phyloP scores from a whole-genome alignment of 495 filamentous ascomycete species.

The Chaetomium cochliodes region DNA sequence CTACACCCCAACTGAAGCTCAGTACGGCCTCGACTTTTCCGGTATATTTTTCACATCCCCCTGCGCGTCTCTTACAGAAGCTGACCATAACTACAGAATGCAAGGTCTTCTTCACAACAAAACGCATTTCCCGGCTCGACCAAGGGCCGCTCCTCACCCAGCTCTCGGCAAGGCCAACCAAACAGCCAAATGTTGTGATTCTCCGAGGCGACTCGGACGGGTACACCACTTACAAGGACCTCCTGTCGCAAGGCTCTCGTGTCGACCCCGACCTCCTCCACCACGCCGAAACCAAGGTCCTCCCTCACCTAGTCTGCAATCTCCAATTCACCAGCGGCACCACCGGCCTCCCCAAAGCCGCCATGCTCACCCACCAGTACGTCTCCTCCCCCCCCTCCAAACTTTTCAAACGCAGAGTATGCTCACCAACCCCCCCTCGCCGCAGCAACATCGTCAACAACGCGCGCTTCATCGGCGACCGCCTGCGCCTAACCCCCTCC shows the following conservation, averaged over 20 bases:
- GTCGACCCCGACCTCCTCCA: slow-evolving; percentile 36
- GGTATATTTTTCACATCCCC: slow-evolving; percentile 40
- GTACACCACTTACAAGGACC: slow-evolving; percentile 54
- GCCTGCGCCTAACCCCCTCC: slow-evolving; percentile 61
- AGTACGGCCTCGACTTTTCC: slow-evolving; percentile 62
- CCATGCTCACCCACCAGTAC: slow-evolving; percentile 72
- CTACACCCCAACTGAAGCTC: slow-evolving; percentile 63
- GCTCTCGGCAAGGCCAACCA: slow-evolving; percentile 42
- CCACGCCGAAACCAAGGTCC: slow-evolving; percentile 45
- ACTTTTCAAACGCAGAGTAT: no score
- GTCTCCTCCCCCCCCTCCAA: slow-evolving; percentile 21
- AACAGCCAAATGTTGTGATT: slow-evolving; percentile 51
- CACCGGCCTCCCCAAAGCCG: slow-evolving; percentile 68
- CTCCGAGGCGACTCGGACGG: slow-evolving; percentile 51
- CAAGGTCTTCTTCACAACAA: slow-evolving; percentile 63
- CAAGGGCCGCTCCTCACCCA: slow-evolving; percentile 54
- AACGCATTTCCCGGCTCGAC: slow-evolving; percentile 57
- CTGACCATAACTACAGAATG: slow-evolving; percentile 42
- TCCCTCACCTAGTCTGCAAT: slow-evolving; percentile 63
- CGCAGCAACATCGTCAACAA: slow-evolving; percentile 70
- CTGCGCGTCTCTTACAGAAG: background rate
- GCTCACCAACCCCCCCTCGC: background rate
- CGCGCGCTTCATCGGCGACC: slow-evolving; percentile 66
- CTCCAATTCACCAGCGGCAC: slow-evolving; percentile 71
- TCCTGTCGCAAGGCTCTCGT: slow-evolving; percentile 49